Percentiles rank a stretch among this genome's conserved stretches.
Evolutionary conservation across 352 stramenopile genomes (phyloP).

Genomic region (Phytophthora multivora): DNA sequence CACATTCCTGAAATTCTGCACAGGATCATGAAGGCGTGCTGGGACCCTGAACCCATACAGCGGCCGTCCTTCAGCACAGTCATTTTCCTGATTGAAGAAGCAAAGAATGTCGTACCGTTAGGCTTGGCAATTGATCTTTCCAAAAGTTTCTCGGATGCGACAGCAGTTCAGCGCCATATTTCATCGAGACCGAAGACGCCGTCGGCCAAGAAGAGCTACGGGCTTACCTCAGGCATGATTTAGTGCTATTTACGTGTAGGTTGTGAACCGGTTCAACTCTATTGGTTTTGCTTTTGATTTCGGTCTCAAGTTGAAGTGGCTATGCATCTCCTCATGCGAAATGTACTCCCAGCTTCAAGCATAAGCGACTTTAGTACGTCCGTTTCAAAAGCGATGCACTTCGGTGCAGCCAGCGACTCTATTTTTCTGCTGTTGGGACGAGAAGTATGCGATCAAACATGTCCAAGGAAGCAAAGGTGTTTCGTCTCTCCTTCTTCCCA

Average conservation of each 20-base stretch:
- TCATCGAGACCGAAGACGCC: constrained; percentile 33
- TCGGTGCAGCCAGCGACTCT: no score
- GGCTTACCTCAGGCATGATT: constrained; percentile 60
- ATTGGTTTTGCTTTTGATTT: no score
- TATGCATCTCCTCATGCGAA: no score
- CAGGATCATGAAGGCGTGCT: constrained; percentile 70
- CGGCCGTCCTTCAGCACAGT: constrained; percentile 64
- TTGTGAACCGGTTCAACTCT: no score
- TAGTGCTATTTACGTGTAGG: constrained; percentile 12
- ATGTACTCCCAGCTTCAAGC: no score
- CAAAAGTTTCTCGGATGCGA: constrained; percentile 51
- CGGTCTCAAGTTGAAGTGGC: no score
- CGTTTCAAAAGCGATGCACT: no score
- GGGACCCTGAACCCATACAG: constrained; percentile 57
- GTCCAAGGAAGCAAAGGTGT: no score
- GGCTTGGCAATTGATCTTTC: constrained; percentile 60
- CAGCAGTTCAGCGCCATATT: constrained; percentile 32
- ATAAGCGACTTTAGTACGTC: no score
- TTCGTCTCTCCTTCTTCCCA: no score
- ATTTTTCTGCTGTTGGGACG: no score
- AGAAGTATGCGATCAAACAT: no score
- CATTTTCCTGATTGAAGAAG: constrained; percentile 66
- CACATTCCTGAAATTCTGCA: constrained; percentile 76
- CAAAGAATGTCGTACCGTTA: constrained; percentile 56
- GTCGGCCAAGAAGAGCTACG: constrained; percentile 51